These are phyloP conservation scores for Penicillium angulare DNA, from an alignment of 495 filamentous ascomycete genomes.

Conservation along the genomic window DNA sequence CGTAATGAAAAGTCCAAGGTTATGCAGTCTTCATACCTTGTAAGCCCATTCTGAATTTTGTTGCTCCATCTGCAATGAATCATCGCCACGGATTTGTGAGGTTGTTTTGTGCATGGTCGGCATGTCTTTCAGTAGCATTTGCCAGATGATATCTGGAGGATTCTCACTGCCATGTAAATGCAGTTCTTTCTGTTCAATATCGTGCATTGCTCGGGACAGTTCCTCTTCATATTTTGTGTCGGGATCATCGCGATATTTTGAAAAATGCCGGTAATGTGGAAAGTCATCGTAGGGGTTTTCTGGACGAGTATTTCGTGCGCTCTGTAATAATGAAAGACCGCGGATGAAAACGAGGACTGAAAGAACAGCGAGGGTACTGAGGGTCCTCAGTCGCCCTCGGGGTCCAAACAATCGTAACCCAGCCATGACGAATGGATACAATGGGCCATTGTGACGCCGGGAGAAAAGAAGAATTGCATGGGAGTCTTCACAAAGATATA, in stretches of 20 bases:
- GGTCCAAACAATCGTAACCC: too few relatives aligned
- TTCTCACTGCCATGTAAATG: slow-evolving; percentile 4
- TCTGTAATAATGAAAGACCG: slow-evolving; percentile 3
- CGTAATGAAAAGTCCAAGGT: not conserved
- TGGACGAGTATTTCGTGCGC: slow-evolving; percentile 1
- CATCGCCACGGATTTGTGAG: slow-evolving; percentile 20
- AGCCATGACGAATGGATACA: too few relatives aligned
- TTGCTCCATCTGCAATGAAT: slow-evolving; percentile 30
- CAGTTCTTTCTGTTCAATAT: slow-evolving; percentile 22
- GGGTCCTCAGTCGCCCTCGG: not conserved
- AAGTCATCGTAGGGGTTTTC: slow-evolving; percentile 11
- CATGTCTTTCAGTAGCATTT: slow-evolving; percentile 27
- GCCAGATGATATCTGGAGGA: slow-evolving; percentile 31
- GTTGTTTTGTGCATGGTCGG: too few relatives aligned
- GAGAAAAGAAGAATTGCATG: too few relatives aligned
- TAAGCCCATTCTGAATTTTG: slow-evolving; percentile 35
- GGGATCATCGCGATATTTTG: slow-evolving; percentile 28
- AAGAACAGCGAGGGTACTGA: not conserved
- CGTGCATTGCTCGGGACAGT: slow-evolving; percentile 22
- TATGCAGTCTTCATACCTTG: slow-evolving; percentile 16
- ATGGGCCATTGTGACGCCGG: too few relatives aligned
- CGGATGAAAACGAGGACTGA: slow-evolving; percentile 4
- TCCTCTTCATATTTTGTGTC: slow-evolving; percentile 30
- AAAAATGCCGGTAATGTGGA: slow-evolving; percentile 31
- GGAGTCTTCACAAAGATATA: too few relatives aligned